Evolutionary conservation across 139 green algal species (phyloP), one percentile per base, ranked within the genome.

Genomic region (Volvox africanus): DNA sequence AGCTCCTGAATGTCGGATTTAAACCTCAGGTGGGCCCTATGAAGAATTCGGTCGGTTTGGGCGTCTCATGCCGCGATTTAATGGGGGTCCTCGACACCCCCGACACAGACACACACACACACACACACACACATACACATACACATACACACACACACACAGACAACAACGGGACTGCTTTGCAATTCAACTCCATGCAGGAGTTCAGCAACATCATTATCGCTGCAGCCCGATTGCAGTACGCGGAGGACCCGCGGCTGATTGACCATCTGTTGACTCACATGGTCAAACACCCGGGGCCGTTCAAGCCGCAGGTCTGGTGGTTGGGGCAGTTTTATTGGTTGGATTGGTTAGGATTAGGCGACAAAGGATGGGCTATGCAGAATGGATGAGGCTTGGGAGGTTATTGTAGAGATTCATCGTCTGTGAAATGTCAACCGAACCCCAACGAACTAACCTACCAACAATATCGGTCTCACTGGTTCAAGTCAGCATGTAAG

Each of bases 231-330:
- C 85, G 85, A 0, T 26, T 89, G 85, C 44, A 44, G 16, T 71
- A 61, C 37, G 9, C 3, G 21, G 24, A 13, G 18, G 85, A 89
- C 85, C 83, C 36, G 5, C 19, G 28, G 30, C n/a, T 87, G 19
- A 87, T 77, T 20, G 30, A 30, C 18, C 61, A 61, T 17, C 16
- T 89, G 28, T 3, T 89, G 85, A 22, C 1, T 32, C 67, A 50
- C 67, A 28, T 89, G 67, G 67, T 44, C 36, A 12, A 9, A 32
- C 85, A 89, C 68, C 69, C 69, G 44, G 85, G 85, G 69, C 85
- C 85, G 18, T 89, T 89, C 69, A 89, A 82, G 69, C 85, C 85
- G 85, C 85, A 89, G 85, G 85, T 73, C 61, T 5, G 69, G 17
- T 36, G 33, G 44, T 55, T 73, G 65, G 21, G 2, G 11, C 2